Base-by-base conservation (phyloP, 805 yeast species). In the Pichia nanzhaoensis region DNA sequence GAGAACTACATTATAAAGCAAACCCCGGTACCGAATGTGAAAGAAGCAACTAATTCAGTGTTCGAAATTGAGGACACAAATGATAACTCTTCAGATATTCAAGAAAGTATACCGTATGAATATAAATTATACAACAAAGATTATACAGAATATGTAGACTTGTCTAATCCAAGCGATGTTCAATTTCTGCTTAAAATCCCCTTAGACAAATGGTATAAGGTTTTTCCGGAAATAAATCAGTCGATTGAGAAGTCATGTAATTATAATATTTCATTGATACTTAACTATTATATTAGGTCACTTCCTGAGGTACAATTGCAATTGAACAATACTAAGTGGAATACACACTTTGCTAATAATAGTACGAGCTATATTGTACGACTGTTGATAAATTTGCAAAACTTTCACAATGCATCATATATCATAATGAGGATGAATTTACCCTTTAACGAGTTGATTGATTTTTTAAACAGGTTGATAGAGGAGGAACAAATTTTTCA, bases 361-460 rank as follows among this genome's bases (percentile, higher is more conserved):
- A 22, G 34, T 3, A 9, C 30, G 2, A 30, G 19, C 4, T 30
- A 27, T 20, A 39, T 46, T 14, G 2, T 46, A 3, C 16, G 20
- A 14, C 3, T 42, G 14, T 14, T 50, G 3, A 31, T 45, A 3
- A 37, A 42, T 18, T 20, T 22, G 6, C 48, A 42, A 33, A 46
- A 51, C 51, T 49, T 51, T 27, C 41, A 47, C 22, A 45, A 28
- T 14, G 54, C 54, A 10, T 34, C 54, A 3, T 42, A 38, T 32
- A 35, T 52, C n/a, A 39, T 52, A 5, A n/a, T n/a, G 13, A 40
- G 18, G 19, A 17, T 39, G 39, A 34, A 45, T 31, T 30, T 39
- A 14, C 32, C 34, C 1, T 50, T 52, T 16, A 39, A 46, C 13
- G 40, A 45, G 12, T 33, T 50, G 2, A 18, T 48, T 4, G 16